These are phyloP conservation scores for Starmerella roubikii DNA, from an alignment of 805 yeast species.

Conservation along the genomic window DNA sequence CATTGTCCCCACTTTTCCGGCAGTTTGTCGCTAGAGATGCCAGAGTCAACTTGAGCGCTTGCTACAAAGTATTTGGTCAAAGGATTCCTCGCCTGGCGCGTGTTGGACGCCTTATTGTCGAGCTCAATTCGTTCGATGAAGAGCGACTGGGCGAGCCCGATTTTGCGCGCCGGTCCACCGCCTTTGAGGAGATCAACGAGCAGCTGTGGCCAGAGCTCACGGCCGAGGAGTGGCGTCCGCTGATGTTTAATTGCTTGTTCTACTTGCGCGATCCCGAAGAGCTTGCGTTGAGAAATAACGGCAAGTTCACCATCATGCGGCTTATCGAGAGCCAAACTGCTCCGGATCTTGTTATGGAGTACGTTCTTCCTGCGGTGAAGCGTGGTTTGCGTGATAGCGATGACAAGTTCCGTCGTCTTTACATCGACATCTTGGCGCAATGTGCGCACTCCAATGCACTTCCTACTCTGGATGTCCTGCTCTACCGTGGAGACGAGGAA, in stretches of 20 bases:
- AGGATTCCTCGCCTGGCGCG: slow-evolving; percentile 33
- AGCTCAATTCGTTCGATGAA: slow-evolving; percentile 54
- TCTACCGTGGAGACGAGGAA: slow-evolving; percentile 61
- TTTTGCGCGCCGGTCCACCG: slow-evolving; percentile 57
- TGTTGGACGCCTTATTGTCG: slow-evolving; percentile 43
- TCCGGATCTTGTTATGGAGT: slow-evolving; percentile 32
- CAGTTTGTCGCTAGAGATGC: slow-evolving; percentile 45
- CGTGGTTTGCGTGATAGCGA: slow-evolving; percentile 47
- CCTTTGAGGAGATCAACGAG: slow-evolving; percentile 56
- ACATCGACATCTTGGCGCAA: slow-evolving; percentile 50
- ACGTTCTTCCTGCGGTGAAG: slow-evolving; percentile 52
- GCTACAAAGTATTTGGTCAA: slow-evolving; percentile 42
- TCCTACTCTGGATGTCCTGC: slow-evolving; percentile 32
- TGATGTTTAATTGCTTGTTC: slow-evolving; percentile 52
- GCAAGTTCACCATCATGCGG: slow-evolving; percentile 47
- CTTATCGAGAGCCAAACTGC: slow-evolving; percentile 39
- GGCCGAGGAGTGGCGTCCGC: slow-evolving; percentile 62
- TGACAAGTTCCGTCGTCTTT: slow-evolving; percentile 60
- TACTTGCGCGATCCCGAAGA: slow-evolving; percentile 69
- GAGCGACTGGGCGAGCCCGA: slow-evolving; percentile 61
- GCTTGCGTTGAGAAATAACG: slow-evolving; percentile 64
- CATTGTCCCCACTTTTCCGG: slow-evolving; percentile 45
- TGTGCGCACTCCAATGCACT: slow-evolving; percentile 31
- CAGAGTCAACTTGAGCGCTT: slow-evolving; percentile 45
- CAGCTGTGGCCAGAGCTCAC: slow-evolving; percentile 32